Percentiles rank a stretch among this genome's conserved stretches.
phyloP scores from a whole-genome alignment of 192 early-diverging fungal species.

The Chytriomyces sp. region DNA sequence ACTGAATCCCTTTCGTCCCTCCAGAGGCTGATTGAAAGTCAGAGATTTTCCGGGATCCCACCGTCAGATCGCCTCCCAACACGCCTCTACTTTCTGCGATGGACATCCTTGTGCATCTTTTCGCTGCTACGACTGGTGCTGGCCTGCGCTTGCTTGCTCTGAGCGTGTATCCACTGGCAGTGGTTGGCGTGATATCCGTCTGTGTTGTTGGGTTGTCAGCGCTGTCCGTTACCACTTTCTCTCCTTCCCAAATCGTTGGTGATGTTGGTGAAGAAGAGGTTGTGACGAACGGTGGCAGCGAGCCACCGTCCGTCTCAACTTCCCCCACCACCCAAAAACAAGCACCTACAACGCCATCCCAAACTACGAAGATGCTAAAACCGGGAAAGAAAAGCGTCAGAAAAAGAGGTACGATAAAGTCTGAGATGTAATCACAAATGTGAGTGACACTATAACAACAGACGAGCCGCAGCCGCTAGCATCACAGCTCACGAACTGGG shows the following conservation, averaged over 20 bases:
- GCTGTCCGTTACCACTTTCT: background rate
- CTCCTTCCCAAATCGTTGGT: background rate
- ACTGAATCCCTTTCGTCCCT: too few species aligned
- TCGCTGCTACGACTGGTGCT: too few species aligned
- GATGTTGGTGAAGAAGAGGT: background rate
- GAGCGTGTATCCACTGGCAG: background rate
- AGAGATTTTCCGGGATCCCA: too few species aligned
- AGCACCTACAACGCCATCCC: background rate
- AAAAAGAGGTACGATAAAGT: background rate
- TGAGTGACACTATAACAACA: background rate
- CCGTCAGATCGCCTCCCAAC: too few species aligned
- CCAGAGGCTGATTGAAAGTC: too few species aligned
- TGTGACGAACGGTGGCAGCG: too few species aligned
- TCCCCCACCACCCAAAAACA: background rate
- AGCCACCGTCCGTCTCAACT: too few species aligned
- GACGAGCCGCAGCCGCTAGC: too few species aligned
- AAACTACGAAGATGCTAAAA: background rate
- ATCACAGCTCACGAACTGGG: slow-evolving; percentile 31
- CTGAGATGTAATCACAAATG: background rate
- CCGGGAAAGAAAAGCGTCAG: background rate
- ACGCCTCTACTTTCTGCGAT: too few species aligned
- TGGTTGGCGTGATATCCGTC: background rate
- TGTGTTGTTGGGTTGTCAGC: background rate
- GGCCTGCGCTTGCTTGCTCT: too few species aligned
- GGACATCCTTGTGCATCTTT: too few species aligned